These are phyloP conservation scores for Paramecium biaurelia DNA, from an alignment of 73 alveolate species.

Conservation along the genomic window DNA sequence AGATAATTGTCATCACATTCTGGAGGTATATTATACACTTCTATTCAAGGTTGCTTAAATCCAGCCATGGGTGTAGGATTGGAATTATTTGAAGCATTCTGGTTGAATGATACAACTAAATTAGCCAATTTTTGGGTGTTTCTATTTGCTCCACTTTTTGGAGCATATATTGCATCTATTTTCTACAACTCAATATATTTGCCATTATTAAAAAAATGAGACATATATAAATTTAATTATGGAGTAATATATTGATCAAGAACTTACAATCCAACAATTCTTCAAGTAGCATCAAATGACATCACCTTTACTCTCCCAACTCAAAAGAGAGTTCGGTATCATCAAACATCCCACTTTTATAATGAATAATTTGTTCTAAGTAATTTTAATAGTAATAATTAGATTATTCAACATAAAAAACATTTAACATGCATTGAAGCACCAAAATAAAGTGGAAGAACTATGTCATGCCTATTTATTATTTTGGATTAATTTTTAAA, in stretches of 20 bases:
- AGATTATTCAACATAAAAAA: constrained; percentile 34
- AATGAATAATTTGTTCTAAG: neutral
- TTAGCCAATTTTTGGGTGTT: constrained; percentile 43
- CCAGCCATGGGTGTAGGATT: constrained; percentile 58
- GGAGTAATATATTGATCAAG: constrained; percentile 46
- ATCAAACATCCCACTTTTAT: constrained; percentile 33
- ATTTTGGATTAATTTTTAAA: neutral
- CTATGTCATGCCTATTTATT: neutral
- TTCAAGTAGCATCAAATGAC: neutral
- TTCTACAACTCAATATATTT: constrained; percentile 21
- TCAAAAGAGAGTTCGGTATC: neutral
- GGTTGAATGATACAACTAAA: constrained; percentile 43
- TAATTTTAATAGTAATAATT: neutral
- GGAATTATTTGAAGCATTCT: constrained; percentile 43
- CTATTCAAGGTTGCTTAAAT: neutral
- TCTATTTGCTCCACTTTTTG: constrained; percentile 27
- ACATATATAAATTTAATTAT: constrained; percentile 28
- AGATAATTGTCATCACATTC: constrained; percentile 33
- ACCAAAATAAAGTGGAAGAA: constrained; percentile 36
- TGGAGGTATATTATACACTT: neutral
- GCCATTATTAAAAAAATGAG: constrained; percentile 28
- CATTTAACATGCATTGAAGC: constrained; percentile 21
- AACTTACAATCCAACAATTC: neutral
- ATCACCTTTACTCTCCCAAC: neutral
- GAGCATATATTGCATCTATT: constrained; percentile 4